Conservation (phyloP, 495 filamentous ascomycete species). For the Penicillium taxi region DNA sequence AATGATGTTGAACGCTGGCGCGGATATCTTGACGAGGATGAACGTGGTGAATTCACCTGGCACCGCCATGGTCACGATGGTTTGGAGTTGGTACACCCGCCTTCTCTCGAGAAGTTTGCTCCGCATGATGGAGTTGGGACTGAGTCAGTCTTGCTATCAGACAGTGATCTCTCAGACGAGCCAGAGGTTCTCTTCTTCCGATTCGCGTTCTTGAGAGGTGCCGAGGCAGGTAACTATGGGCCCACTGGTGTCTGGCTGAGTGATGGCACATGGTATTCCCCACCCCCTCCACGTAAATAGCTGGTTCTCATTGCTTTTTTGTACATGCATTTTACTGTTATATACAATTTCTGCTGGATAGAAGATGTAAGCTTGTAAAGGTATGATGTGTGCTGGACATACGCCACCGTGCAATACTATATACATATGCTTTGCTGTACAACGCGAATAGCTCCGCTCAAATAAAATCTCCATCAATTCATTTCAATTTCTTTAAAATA, state of each 20-base stretch:
- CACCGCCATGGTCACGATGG: conserved; percentile 39
- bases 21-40: conserved; percentile 47
- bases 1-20: conserved; percentile 89
- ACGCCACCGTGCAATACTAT: background rate
- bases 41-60: conserved; percentile 38
- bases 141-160: conserved; percentile 23
- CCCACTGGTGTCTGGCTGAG: conserved; percentile 69
- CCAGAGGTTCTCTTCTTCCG: conserved; percentile 68
- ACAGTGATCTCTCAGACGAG: conserved; percentile 29
- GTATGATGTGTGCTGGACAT: conserved; percentile 1
- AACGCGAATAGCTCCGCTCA: background rate
- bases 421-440: background rate
- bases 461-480: background rate
- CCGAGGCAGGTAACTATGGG: conserved; percentile 64
- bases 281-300: too few relatives aligned
- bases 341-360: conserved; percentile 4
- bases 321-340: background rate
- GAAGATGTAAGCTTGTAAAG: background rate
- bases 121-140: too few relatives aligned
- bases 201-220: conserved; percentile 72
- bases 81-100: conserved; percentile 25
- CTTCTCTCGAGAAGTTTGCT: conserved; percentile 11
- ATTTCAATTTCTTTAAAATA: background rate
- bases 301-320: too few relatives aligned
- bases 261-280: conserved; percentile 59